Base-by-base conservation (phyloP, 2,329 filamentous ascomycete species). In the Fusarium sp. region DNA sequence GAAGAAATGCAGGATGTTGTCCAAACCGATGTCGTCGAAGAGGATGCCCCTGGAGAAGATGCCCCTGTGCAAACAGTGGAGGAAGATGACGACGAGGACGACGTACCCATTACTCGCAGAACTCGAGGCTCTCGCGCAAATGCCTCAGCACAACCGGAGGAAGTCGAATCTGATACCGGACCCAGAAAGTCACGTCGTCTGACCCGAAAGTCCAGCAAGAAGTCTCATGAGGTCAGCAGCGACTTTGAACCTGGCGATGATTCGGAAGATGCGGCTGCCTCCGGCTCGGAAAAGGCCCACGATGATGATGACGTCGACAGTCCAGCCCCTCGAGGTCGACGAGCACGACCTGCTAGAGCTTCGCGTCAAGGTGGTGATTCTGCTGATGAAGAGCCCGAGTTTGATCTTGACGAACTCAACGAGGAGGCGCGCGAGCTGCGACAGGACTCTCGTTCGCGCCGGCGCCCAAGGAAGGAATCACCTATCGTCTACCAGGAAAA, bases 351-450 rank as follows among this genome's bases (percentile, higher is more conserved):
- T 9, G 84, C 85, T 54, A 86, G 85, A 67, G 85, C 81, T 68
- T 85, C 87, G n/a, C 86, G 86, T 45, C 86, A 85, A 37, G 84
- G 83, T 14, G 83, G 82, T 13, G 88, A 88, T 48, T 91, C 90
- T 1, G 88, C 81, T 73, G 91, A 86, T 74, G 91, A 87, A 73
- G 92, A 87, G 76, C 86, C 85, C 69, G 87, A 88, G 48, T 85
- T 92, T 20, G 90, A 93, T 75, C 83, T 88, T 59, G 89, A 92
- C 67, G 92, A 93, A 78, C 82, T 93, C 61, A 90, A 89, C 7
- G 90, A 92, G 81, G 92, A 93, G 79, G 86, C 91, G 16, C 86
- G 90, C 71, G 91, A 93, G 68, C 85, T 93, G 54, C 85, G 87
- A 58, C 84, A 89, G 74, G 87, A 86, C 65, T 90, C 89, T 8